Percentiles rank a stretch among this genome's conserved stretches.
phyloP scores from a whole-genome alignment of 2,329 filamentous ascomycete species.

The Calonectria montana region DNA sequence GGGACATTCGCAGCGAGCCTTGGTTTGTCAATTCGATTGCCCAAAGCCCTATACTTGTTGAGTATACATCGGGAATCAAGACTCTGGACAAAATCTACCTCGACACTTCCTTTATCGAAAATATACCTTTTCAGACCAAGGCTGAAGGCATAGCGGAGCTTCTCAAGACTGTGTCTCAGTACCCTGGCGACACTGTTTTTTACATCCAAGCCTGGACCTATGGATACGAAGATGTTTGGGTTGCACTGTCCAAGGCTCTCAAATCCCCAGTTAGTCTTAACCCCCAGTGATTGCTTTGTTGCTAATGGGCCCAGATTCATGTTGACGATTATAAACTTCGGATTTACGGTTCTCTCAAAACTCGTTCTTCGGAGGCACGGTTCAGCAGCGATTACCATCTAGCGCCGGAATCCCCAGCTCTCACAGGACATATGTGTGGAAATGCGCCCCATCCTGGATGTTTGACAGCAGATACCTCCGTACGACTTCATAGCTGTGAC shows the following conservation, averaged over 20 bases:
- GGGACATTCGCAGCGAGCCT: constrained; percentile 85
- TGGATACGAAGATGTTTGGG: constrained; percentile 90
- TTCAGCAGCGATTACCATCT: constrained; percentile 56
- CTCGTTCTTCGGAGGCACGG: constrained; percentile 53
- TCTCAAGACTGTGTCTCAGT: constrained; percentile 73
- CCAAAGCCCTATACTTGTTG: constrained; percentile 78
- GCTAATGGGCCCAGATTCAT: constrained; percentile 69
- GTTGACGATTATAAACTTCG: constrained; percentile 83
- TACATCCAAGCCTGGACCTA: constrained; percentile 93
- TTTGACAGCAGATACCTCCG: constrained; percentile 71
- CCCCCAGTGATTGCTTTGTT: rapidly evolving
- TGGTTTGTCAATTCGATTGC: constrained; percentile 85
- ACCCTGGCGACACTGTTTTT: constrained; percentile 81
- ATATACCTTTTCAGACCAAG: constrained; percentile 68
- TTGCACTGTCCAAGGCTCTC: constrained; percentile 79
- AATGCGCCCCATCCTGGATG: constrained; percentile 78
- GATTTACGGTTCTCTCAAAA: constrained; percentile 75
- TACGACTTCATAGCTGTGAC: constrained; percentile 88
- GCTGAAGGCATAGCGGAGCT: constrained; percentile 82
- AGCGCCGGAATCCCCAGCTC: constrained; percentile 70
- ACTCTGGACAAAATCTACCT: constrained; percentile 85
- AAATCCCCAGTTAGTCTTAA: constrained; percentile 64
- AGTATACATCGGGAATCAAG: constrained; percentile 76
- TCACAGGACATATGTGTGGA: constrained; percentile 80
- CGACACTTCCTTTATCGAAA: constrained; percentile 79